A percentile compares a stretch with the other conserved stretches of the same genome.
Evolutionary conservation across 352 stramenopile species (phyloP).

Genomic region (Pythium phragmitis): DNA sequence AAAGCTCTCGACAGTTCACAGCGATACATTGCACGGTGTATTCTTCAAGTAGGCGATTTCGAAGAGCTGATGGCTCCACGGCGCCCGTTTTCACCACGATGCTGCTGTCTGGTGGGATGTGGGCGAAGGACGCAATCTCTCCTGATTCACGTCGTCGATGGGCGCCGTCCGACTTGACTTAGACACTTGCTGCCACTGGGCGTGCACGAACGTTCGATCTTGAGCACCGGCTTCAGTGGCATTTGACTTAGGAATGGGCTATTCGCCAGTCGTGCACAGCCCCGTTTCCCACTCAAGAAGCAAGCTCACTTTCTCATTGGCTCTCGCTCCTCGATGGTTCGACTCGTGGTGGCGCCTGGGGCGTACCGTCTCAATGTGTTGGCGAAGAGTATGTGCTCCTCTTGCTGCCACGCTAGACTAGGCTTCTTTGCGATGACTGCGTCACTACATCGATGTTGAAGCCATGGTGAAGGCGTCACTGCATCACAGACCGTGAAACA

Average conservation of each 20-base stretch:
- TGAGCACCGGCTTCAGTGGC: background rate
- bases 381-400: too few relatives aligned
- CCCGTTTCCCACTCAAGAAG: conserved; percentile 8
- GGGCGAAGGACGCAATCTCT: background rate
- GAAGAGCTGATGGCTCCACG: conserved; percentile 44
- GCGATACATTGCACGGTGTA: background rate
- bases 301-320: background rate
- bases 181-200: conserved; percentile 11
- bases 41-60: conserved; percentile 31
- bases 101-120: background rate
- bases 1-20: too few relatives aligned
- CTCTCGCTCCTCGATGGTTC: too few relatives aligned
- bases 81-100: conserved; percentile 11
- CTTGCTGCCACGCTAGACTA: too few relatives aligned
- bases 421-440: background rate
- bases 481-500: background rate
- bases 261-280: background rate
- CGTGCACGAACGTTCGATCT: conserved; percentile 18
- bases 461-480: conserved; percentile 9
- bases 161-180: too few relatives aligned
- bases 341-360: too few relatives aligned
- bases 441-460: conserved; percentile 17
- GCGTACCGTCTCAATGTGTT: too few relatives aligned
- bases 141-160: too few relatives aligned
- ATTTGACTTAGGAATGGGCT: conserved; percentile 19